These are phyloP conservation scores for Pseudopyrenochaeta lycopersici DNA, from an alignment of 2,329 filamentous ascomycete species.

Conservation along the genomic window DNA sequence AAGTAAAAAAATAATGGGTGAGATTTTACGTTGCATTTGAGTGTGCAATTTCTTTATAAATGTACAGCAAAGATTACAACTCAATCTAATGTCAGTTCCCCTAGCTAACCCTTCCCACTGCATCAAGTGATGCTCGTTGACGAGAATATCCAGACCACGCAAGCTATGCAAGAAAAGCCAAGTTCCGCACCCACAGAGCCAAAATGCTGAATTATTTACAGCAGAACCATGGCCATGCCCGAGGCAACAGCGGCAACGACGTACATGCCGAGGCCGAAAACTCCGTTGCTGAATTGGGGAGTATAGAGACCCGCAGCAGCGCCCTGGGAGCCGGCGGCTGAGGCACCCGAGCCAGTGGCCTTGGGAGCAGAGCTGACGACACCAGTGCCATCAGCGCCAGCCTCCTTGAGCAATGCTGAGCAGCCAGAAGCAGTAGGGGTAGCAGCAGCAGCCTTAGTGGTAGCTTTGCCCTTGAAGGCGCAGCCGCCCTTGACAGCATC, in stretches of 20 bases:
- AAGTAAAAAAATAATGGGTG: not conserved
- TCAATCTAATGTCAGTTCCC: too few species aligned
- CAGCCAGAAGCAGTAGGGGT: constrained; percentile 62
- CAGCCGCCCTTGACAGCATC: constrained; percentile 66
- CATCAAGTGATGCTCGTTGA: not conserved
- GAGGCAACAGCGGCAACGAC: constrained; percentile 59
- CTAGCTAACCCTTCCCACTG: not conserved
- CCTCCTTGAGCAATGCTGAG: constrained; percentile 66
- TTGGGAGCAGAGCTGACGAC: constrained; percentile 56
- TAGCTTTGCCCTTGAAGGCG: constrained; percentile 74
- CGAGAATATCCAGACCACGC: not conserved
- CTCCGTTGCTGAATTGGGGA: constrained; percentile 56
- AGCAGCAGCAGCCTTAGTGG: constrained; percentile 59
- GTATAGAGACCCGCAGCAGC: constrained; percentile 55
- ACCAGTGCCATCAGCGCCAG: constrained; percentile 68
- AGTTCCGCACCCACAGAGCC: not conserved
- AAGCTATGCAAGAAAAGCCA: constrained; percentile 7
- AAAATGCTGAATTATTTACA: constrained; percentile 49
- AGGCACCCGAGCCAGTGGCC: constrained; percentile 21
- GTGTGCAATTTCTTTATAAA: constrained; percentile 1
- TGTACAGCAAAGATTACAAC: too few species aligned
- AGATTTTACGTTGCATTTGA: not conserved
- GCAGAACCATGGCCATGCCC: constrained; percentile 63
- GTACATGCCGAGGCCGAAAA: constrained; percentile 60
- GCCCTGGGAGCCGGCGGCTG: constrained; percentile 20